These are phyloP conservation scores for Ceratocystis albifundus DNA, from an alignment of 2,329 filamentous ascomycete genomes.

Conservation along the genomic window DNA sequence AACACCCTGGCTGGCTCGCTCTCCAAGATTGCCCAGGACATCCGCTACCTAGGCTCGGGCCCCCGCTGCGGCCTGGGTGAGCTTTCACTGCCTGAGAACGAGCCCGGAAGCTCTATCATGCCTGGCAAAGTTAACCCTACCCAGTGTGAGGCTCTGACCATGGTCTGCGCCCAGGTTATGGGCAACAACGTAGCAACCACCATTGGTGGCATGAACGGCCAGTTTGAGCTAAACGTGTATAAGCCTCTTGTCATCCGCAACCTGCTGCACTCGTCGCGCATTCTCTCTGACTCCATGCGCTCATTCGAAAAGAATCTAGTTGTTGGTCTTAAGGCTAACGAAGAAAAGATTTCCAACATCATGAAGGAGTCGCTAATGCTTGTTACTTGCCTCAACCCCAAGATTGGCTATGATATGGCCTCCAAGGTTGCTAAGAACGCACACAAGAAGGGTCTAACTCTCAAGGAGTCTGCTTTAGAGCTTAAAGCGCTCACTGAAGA, in stretches of 20 bases:
- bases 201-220: slow-evolving; percentile 90
- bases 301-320: slow-evolving; percentile 94
- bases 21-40: slow-evolving; percentile 96
- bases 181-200: slow-evolving; percentile 91
- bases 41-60: slow-evolving; percentile 91
- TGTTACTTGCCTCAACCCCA: slow-evolving; percentile 92
- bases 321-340: slow-evolving; percentile 77
- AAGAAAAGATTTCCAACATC: slow-evolving; percentile 78
- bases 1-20: slow-evolving; percentile 87
- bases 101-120: slow-evolving; percentile 97
- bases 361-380: slow-evolving; percentile 98
- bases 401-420: slow-evolving; percentile 96
- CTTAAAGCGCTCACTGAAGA: slow-evolving; percentile 76
- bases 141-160: slow-evolving; percentile 93
- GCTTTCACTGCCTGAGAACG: slow-evolving; percentile 88
- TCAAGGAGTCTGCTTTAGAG: slow-evolving; percentile 91
- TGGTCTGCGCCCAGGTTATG: slow-evolving; percentile 96
- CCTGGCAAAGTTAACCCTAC: slow-evolving; percentile 99
- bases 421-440: slow-evolving; percentile 97
- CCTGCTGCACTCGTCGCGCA: slow-evolving; percentile 78
- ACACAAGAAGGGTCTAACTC: slow-evolving; percentile 91
- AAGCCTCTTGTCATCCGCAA: slow-evolving; percentile 95
- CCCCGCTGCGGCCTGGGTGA: slow-evolving; percentile 93
- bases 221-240: slow-evolving; percentile 98
- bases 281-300: slow-evolving; percentile 83